Percentiles rank a stretch among this genome's conserved stretches.
Evolutionary conservation across 192 early-diverging fungal species (phyloP).

Genomic region (Coemansia sp.): DNA sequence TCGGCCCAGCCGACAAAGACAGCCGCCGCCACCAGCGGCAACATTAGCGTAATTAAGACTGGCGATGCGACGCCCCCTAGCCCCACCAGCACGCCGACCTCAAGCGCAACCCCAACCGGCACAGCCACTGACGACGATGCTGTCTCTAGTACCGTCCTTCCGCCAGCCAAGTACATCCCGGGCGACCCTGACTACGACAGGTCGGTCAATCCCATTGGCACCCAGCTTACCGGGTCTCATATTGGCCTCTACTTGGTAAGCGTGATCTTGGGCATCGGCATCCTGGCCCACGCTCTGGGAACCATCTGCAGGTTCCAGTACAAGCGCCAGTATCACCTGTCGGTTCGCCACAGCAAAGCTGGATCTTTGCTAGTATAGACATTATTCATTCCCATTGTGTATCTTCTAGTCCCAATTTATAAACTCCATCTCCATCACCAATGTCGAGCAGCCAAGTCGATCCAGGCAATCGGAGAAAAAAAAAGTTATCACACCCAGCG

Average conservation of each 20-base stretch:
- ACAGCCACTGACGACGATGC: not conserved
- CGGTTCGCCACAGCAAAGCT: conserved; percentile 23
- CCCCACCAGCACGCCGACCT: not conserved
- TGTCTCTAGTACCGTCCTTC: conserved; percentile 11
- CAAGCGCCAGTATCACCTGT: conserved; percentile 34
- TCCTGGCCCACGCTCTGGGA: conserved; percentile 31
- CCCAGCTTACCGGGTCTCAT: conserved; percentile 25
- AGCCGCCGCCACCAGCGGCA: not conserved
- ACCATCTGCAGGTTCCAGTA: conserved; percentile 36
- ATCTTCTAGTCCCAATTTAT: not conserved
- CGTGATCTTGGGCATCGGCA: conserved; percentile 32
- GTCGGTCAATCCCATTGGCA: conserved; percentile 28
- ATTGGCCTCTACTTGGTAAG: conserved; percentile 43
- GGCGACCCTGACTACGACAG: conserved; percentile 49
- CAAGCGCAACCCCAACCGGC: not conserved
- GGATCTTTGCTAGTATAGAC: conserved; percentile 16
- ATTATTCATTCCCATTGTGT: not conserved
- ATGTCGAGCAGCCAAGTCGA: no score
- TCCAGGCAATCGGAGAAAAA: not conserved
- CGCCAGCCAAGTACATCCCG: conserved; percentile 41
- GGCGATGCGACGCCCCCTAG: not conserved
- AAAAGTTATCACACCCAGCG: not conserved
- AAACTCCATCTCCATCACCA: not conserved
- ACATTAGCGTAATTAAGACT: not conserved
- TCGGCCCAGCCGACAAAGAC: not conserved